Evolutionary conservation across 129 eudicot genomes (phyloP).

Genomic region (Kitagawia praeruptora): DNA sequence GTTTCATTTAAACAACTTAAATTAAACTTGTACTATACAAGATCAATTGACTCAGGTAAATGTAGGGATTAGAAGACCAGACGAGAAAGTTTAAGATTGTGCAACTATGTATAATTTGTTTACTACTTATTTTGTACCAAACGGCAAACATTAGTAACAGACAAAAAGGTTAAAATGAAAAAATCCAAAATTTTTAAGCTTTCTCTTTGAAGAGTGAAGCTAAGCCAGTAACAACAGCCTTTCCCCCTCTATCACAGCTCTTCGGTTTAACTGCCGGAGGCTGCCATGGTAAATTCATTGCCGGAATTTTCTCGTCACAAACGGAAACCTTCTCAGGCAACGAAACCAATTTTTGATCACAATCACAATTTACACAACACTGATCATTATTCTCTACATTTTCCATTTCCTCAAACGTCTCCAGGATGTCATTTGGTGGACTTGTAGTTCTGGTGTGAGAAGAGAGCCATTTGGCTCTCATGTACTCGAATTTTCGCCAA

Average conservation of each 20-base stretch:
- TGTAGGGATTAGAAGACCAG: neutral
- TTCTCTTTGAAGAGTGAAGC: constrained; percentile 49
- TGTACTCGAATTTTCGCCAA: constrained; percentile 42
- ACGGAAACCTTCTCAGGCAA: constrained; percentile 7
- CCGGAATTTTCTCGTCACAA: constrained; percentile 9
- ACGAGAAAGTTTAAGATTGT: neutral
- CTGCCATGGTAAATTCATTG: constrained; percentile 22
- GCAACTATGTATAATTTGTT: neutral
- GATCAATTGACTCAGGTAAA: too few species aligned
- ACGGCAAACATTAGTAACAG: neutral
- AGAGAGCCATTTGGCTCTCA: constrained; percentile 44
- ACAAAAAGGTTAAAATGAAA: neutral
- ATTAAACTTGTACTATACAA: too few species aligned
- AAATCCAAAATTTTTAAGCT: constrained; percentile 24
- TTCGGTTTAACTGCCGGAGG: constrained; percentile 40
- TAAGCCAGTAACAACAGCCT: constrained; percentile 41
- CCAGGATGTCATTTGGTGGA: neutral
- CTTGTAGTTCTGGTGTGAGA: constrained; percentile 11
- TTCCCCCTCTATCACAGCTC: constrained; percentile 29
- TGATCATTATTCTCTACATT: neutral
- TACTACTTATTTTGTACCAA: neutral
- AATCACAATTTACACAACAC: constrained; percentile 8
- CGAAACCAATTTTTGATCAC: constrained; percentile 14
- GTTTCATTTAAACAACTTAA: too few species aligned
- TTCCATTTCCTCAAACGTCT: neutral